These are phyloP conservation scores for Paragyromitra xinjiangensis DNA, from an alignment of 495 filamentous ascomycete species.

Conservation along the genomic window DNA sequence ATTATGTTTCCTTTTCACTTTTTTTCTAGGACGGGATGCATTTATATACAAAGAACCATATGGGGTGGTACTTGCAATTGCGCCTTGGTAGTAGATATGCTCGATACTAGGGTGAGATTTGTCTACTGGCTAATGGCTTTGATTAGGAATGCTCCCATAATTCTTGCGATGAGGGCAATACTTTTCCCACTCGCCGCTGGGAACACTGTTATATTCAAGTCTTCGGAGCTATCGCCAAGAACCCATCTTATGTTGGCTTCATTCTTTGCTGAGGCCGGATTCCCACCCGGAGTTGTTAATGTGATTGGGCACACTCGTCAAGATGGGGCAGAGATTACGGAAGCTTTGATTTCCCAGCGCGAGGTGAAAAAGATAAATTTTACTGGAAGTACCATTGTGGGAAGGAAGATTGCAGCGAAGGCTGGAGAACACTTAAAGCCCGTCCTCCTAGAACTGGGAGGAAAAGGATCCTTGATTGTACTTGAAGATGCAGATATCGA, in stretches of 20 bases:
- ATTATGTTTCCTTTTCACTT: neutral
- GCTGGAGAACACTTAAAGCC: conserved; percentile 75
- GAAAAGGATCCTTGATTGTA: conserved; percentile 72
- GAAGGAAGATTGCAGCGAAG: conserved; percentile 66
- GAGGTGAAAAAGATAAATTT: conserved; percentile 73
- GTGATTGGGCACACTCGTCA: conserved; percentile 64
- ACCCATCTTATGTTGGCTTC: conserved; percentile 76
- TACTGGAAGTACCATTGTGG: conserved; percentile 70
- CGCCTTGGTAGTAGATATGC: conserved; percentile 71
- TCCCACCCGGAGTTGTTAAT: conserved; percentile 70
- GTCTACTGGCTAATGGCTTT: conserved; percentile 17
- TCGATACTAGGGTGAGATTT: neutral
- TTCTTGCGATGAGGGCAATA: conserved; percentile 73
- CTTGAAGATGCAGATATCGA: conserved; percentile 72
- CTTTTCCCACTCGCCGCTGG: conserved; percentile 81
- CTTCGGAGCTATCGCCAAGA: conserved; percentile 78
- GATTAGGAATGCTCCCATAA: conserved; percentile 75
- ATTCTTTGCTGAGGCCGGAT: conserved; percentile 76
- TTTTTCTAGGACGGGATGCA: conserved; percentile 60
- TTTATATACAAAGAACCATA: conserved; percentile 83
- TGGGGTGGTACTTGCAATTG: conserved; percentile 83
- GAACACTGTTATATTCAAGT: conserved; percentile 80
- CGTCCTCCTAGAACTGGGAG: conserved; percentile 72
- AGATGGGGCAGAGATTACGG: conserved; percentile 66
- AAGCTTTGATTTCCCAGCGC: conserved; percentile 66